phyloP scores from a whole-genome alignment of 331 rosid genomes.

The Arachis monticola region DNA sequence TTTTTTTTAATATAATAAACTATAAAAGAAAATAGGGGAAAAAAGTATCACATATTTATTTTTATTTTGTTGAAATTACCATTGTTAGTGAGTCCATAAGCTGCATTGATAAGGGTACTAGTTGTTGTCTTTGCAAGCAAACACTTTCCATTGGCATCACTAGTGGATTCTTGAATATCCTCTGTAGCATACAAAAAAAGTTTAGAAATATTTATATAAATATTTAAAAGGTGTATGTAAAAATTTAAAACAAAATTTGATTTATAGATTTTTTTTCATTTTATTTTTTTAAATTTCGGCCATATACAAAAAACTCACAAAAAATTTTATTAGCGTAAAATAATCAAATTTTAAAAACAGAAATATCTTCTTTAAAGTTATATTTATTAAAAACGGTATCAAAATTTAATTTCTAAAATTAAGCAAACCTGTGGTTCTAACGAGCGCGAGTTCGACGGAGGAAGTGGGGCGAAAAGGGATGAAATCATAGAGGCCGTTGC shows the following conservation, averaged over 20 bases:
- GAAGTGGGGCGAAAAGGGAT: constrained; percentile 62
- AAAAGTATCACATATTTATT: too few relatives aligned
- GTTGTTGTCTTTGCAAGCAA: constrained; percentile 42
- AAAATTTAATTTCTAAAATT: too few relatives aligned
- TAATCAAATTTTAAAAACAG: background rate
- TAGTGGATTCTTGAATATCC: constrained; percentile 61
- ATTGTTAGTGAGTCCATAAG: constrained; percentile 70
- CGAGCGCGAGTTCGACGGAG: constrained; percentile 30
- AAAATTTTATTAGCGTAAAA: background rate
- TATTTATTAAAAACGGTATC: too few relatives aligned
- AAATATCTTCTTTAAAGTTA: too few relatives aligned
- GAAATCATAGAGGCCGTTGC: constrained; percentile 68
- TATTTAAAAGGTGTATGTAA: too few relatives aligned
- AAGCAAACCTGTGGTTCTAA: constrained; percentile 50
- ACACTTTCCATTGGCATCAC: constrained; percentile 62
- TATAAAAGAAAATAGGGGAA: too few relatives aligned
- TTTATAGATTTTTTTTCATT: too few relatives aligned
- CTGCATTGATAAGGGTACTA: constrained; percentile 27
- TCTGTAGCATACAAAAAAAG: constrained; percentile 35
- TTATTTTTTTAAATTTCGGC: too few relatives aligned
- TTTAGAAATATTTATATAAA: too few relatives aligned
- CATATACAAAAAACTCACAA: too few relatives aligned
- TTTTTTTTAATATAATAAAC: too few relatives aligned
- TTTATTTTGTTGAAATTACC: constrained; percentile 41
- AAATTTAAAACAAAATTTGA: too few relatives aligned